Percentiles rank a stretch among this genome's conserved stretches.
These are phyloP conservation scores for Solanum piurae DNA, from an alignment of 257 asterid genomes.

Conservation along the genomic window DNA sequence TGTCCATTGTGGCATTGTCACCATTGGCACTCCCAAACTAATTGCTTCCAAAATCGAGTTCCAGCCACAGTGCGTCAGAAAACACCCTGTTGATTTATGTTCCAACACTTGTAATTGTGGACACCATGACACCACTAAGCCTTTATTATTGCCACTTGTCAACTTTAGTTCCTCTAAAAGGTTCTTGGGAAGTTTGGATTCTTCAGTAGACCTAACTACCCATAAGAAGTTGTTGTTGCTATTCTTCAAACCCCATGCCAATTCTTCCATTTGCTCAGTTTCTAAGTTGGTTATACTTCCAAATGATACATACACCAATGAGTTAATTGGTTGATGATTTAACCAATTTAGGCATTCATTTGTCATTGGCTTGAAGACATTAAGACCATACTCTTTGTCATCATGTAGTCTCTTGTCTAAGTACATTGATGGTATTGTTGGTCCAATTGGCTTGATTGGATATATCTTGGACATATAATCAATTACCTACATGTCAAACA, in stretches of 20 bases:
- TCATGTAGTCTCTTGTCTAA: not conserved
- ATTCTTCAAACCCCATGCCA: conserved; percentile 12
- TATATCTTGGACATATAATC: not conserved
- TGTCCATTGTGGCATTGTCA: conserved; percentile 5
- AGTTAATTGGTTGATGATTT: not conserved
- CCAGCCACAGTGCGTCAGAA: conserved; percentile 46
- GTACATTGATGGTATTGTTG: not conserved
- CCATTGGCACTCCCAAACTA: not conserved
- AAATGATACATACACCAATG: not conserved
- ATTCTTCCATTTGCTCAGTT: conserved; percentile 3
- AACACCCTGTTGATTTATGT: conserved; percentile 5
- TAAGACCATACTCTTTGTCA: not conserved
- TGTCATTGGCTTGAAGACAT: not conserved
- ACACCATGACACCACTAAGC: not conserved
- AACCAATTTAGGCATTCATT: not conserved
- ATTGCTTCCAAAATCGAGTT: conserved; percentile 40
- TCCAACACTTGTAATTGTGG: not conserved
- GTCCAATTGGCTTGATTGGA: not conserved
- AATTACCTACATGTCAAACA: not conserved
- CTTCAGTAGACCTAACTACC: conserved; percentile 19
- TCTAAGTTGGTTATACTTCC: not conserved
- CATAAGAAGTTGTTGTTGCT: conserved; percentile 26
- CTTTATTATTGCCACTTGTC: not conserved
- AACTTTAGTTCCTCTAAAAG: not conserved
- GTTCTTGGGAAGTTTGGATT: not conserved